Evolutionary conservation across 2,329 filamentous ascomycete species (phyloP).

Genomic region (Colletotrichum kahawae): DNA sequence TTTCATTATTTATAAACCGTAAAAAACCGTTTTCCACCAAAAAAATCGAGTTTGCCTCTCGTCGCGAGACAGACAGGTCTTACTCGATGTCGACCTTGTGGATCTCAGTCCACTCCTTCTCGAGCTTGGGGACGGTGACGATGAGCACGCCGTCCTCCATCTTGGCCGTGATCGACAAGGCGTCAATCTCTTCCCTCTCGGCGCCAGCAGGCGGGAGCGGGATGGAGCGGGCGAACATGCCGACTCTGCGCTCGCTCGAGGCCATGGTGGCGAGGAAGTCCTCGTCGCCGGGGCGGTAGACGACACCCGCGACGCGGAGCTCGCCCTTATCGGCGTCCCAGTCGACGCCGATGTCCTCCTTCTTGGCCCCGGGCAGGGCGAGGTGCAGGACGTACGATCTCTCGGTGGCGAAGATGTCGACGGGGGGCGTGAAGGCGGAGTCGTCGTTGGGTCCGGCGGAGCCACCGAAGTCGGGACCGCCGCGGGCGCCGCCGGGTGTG

Average conservation of each 20-base stretch:
- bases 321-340: slow-evolving; percentile 74
- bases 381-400: slow-evolving; percentile 73
- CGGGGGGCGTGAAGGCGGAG: slow-evolving; percentile 64
- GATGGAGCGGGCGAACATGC: slow-evolving; percentile 75
- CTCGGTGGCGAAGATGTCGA: slow-evolving; percentile 77
- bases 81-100: slow-evolving; percentile 64
- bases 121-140: slow-evolving; percentile 77
- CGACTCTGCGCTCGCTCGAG: slow-evolving; percentile 73
- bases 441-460: slow-evolving; percentile 21
- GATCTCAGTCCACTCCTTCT: slow-evolving; percentile 69
- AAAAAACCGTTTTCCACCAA: background rate
- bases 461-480: slow-evolving; percentile 9
- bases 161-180: slow-evolving; percentile 72
- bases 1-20: background rate
- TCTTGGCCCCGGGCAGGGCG: slow-evolving; percentile 79
- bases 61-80: background rate
- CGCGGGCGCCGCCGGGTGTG: background rate
- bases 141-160: slow-evolving; percentile 80
- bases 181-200: slow-evolving; percentile 66
- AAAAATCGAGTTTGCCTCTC: background rate
- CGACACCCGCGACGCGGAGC: slow-evolving; percentile 73
- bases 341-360: slow-evolving; percentile 77
- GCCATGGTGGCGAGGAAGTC: slow-evolving; percentile 66
- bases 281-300: slow-evolving; percentile 76
- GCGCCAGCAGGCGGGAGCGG: slow-evolving; percentile 53